Base-by-base conservation (phyloP, 495 filamentous ascomycete genomes). In the Thozetella sp. region DNA sequence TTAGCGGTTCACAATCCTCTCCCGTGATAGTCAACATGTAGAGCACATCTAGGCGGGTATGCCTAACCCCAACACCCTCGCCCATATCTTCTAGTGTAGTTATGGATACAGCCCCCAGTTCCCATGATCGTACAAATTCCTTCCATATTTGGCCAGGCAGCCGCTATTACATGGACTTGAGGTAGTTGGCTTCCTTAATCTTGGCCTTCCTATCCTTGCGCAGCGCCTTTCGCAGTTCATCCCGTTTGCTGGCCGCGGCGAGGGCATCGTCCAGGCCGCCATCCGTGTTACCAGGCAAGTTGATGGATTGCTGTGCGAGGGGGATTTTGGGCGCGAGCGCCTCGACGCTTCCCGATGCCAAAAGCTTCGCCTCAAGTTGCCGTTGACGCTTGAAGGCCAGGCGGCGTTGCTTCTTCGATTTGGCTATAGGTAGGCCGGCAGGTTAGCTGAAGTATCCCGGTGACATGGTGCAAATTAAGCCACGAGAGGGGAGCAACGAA, bases 121-220 rank as follows among this genome's bases (percentile, higher is more conserved):
- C 30, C 30, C 30, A 17, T 48, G 43, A 48, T 48, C 43, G 6
- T 48, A 48, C 43, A 48, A 13, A 37, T 15, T 37, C 30, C 6
- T 37, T 37, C 30, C 30, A 37, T 37, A 15, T 6, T 37, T 37
- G 6, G 6, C 30, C 6, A 6, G 30, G 10, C 11, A 19, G 25
- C 11, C 1, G 51, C 52, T 62, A 73, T 72, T 83, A 87, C 84
- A 96, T 90, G 19, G 86, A 83, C 80, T 88, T 90, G 78, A 99
- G 83, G 84, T 95, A 99, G 78, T 99, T 99, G 57, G 67, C 81
- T 78, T 98, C 95, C 81, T 94, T 95, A 65, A 99, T 97, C 64
- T 78, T 82, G 61, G 82, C 87, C 67, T 90, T 86, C 68, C 92
- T 83, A 63, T 92, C 88, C 62, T 80, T 83, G 67, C 93, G 81